Conservation (phyloP, 306 rosid genomes). For the Prunus davidiana region DNA sequence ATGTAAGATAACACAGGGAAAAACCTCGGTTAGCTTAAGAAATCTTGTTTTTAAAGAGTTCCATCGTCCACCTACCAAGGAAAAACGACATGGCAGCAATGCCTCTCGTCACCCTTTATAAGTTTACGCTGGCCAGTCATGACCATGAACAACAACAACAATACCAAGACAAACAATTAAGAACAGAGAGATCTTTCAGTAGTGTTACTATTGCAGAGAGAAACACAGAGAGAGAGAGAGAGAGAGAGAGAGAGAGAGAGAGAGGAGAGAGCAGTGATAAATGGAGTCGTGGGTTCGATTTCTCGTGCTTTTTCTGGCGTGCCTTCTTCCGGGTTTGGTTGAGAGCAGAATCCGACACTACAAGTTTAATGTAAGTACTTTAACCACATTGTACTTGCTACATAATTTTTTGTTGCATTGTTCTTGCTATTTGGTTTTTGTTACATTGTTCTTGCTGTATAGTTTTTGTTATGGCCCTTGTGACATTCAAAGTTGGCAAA, state of each 20-base stretch:
- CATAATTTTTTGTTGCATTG: background rate
- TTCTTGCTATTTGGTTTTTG: background rate
- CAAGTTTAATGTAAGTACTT: slow-evolving; percentile 69
- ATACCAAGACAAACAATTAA: background rate
- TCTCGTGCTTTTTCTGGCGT: slow-evolving; percentile 43
- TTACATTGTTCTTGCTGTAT: background rate
- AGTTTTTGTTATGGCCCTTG: background rate
- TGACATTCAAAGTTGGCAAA: background rate
- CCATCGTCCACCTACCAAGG: slow-evolving; percentile 59
- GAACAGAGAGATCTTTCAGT: background rate
- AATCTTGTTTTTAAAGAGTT: slow-evolving; percentile 50
- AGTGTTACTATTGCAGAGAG: background rate
- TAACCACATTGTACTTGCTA: background rate
- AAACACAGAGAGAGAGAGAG: background rate
- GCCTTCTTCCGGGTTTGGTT: slow-evolving; percentile 65
- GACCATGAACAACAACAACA: slow-evolving; percentile 27
- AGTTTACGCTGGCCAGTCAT: slow-evolving; percentile 46
- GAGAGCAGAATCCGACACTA: slow-evolving; percentile 70
- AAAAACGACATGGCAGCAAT: slow-evolving; percentile 76
- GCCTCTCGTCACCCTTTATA: slow-evolving; percentile 45
- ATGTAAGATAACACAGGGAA: slow-evolving; percentile 43
- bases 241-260: slow-evolving; percentile 10
- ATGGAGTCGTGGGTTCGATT: slow-evolving; percentile 53
- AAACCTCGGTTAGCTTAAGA: slow-evolving; percentile 6
- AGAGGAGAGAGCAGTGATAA: background rate